Percentiles rank a stretch among this genome's conserved stretches.
These are phyloP conservation scores for Artemisia tridentata DNA, from an alignment of 129 eudicot genomes.

Conservation along the genomic window DNA sequence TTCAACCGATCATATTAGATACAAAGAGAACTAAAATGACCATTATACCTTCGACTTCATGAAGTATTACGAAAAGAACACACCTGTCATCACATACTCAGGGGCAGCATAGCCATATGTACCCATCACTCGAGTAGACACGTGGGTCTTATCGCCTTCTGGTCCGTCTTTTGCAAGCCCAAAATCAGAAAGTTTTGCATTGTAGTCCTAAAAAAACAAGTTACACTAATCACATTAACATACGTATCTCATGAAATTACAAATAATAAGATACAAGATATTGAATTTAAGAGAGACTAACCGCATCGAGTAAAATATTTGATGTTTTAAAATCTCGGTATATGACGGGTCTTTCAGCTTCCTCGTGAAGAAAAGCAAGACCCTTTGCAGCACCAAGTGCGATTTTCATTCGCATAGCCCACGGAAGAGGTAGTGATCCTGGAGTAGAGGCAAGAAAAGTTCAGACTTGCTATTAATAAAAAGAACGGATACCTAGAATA, in stretches of 20 bases:
- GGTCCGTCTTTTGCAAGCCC: constrained; percentile 99
- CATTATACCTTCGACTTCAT: constrained; percentile 2
- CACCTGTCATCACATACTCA: constrained; percentile 88
- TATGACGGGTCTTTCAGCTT: constrained; percentile 87
- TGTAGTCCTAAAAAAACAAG: constrained; percentile 56
- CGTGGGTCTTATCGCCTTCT: constrained; percentile 87
- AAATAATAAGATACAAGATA: neutral
- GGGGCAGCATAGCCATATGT: constrained; percentile 97
- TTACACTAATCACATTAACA: neutral
- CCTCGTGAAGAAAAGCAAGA: constrained; percentile 93
- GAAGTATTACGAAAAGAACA: neutral
- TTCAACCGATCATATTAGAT: neutral
- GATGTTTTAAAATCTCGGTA: constrained; percentile 90
- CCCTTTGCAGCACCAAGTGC: constrained; percentile 94
- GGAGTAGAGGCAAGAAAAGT: constrained; percentile 7
- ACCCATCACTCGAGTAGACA: constrained; percentile 89
- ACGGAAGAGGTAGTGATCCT: constrained; percentile 90
- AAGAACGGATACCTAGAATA: neutral
- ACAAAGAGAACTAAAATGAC: constrained; percentile 6
- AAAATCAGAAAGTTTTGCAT: constrained; percentile 96
- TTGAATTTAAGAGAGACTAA: constrained; percentile 35
- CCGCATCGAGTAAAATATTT: constrained; percentile 78
- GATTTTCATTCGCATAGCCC: constrained; percentile 86
- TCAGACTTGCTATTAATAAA: neutral
- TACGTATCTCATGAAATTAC: neutral